phyloP scores from a whole-genome alignment of 306 rosid species.

The Cucumis cinereus region DNA sequence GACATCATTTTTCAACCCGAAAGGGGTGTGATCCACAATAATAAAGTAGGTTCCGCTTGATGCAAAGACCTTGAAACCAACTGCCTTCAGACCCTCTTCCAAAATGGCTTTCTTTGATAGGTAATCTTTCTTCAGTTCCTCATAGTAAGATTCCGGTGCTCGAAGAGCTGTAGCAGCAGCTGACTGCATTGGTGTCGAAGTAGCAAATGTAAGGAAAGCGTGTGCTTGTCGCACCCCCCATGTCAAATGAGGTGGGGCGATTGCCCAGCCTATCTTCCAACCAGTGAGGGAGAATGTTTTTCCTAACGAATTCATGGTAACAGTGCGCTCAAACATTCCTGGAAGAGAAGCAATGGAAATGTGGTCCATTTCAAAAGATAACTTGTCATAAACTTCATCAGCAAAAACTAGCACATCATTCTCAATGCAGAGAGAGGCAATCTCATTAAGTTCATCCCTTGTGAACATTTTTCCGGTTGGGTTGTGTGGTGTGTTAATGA shows the following conservation, averaged over 20 bases:
- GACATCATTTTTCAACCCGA: constrained; percentile 67
- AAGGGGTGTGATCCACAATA: constrained; percentile 89
- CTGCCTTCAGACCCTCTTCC: constrained; percentile 71
- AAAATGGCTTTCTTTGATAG: constrained; percentile 62
- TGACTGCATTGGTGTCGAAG: constrained; percentile 80
- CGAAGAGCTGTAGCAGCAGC: constrained; percentile 85
- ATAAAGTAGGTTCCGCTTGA: constrained; percentile 87
- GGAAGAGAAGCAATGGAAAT: constrained; percentile 74
- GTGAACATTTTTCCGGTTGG: constrained; percentile 92
- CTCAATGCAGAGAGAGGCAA: constrained; percentile 79
- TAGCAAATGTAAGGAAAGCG: constrained; percentile 64
- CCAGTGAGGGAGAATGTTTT: constrained; percentile 91
- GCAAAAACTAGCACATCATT: constrained; percentile 65
- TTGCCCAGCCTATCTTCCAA: constrained; percentile 91
- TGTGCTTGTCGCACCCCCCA: constrained; percentile 78
- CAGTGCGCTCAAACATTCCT: constrained; percentile 78
- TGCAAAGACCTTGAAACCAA: constrained; percentile 75
- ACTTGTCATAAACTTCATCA: constrained; percentile 88
- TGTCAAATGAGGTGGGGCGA: constrained; percentile 70
- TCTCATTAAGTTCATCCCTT: constrained; percentile 43
- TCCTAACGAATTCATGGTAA: constrained; percentile 78
- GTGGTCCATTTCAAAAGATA: constrained; percentile 91
- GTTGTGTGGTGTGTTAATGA: constrained; percentile 70
- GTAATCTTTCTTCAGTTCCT: constrained; percentile 67
- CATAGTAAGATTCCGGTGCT: constrained; percentile 74